These are phyloP conservation scores for Phyllostachys edulis DNA, from an alignment of 176 grass and related monocot genomes.

Conservation along the genomic window DNA sequence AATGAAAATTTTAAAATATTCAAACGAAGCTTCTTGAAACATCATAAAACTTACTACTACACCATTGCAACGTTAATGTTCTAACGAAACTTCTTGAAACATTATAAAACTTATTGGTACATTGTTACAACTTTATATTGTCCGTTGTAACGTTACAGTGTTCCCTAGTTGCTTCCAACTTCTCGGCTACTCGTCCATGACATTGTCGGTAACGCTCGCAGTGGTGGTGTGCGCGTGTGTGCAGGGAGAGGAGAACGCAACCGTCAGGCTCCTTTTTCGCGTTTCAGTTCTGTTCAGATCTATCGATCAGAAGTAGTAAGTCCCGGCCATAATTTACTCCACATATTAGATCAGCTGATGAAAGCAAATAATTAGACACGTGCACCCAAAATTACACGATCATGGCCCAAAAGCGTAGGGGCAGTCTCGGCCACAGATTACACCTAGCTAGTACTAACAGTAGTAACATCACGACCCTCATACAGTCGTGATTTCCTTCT, in stretches of 20 bases:
- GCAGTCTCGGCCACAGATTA: background rate
- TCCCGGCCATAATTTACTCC: background rate
- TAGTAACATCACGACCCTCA: background rate
- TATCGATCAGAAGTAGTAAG: background rate
- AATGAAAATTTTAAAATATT: too few species aligned
- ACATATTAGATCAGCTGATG: background rate
- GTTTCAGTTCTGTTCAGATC: background rate
- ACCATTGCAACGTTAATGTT: too few species aligned
- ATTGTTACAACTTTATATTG: too few species aligned
- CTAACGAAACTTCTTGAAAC: too few species aligned
- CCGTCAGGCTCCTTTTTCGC: background rate
- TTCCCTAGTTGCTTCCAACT: too few species aligned
- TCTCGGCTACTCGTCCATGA: too few species aligned
- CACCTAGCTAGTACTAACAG: background rate
- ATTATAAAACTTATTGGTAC: too few species aligned
- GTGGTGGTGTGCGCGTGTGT: background rate
- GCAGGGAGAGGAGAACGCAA: background rate
- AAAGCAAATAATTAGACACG: background rate
- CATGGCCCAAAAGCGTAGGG: background rate
- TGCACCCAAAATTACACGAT: background rate
- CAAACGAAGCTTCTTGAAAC: too few species aligned
- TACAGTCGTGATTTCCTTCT: background rate
- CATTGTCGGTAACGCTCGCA: too few species aligned
- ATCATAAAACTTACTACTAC: too few species aligned
- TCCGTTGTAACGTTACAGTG: too few species aligned